Evolutionary conservation across 768 basidiomycete genomes (phyloP).

Genomic region (Panaeolus papilionaceus): DNA sequence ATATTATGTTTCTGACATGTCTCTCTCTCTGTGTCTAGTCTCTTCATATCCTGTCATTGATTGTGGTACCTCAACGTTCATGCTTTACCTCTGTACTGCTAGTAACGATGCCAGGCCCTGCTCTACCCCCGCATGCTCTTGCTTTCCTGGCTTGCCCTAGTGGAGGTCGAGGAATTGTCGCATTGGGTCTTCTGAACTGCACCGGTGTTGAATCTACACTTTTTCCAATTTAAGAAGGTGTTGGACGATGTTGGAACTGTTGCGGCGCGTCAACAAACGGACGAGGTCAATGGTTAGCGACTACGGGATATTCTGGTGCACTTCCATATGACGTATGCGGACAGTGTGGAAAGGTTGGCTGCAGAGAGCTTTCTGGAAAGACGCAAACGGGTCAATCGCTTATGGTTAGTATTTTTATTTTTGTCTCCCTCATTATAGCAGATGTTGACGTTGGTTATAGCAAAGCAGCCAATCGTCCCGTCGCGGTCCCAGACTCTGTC

Average conservation of each 20-base stretch:
- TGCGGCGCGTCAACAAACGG: constrained; percentile 72
- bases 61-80: constrained; percentile 95
- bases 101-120: constrained; percentile 84
- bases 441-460: constrained; percentile 42
- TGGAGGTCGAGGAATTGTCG: constrained; percentile 85
- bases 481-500: constrained; percentile 50
- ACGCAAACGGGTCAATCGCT: constrained; percentile 89
- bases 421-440: constrained; percentile 13
- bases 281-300: constrained; percentile 49
- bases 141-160: constrained; percentile 88
- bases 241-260: constrained; percentile 88
- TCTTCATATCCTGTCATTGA: constrained; percentile 66
- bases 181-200: constrained; percentile 86
- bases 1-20: constrained; percentile 22
- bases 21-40: constrained; percentile 57
- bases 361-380: constrained; percentile 89
- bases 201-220: constrained; percentile 84
- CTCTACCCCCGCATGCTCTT: constrained; percentile 85
- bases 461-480: constrained; percentile 76
- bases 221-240: constrained; percentile 80
- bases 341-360: constrained; percentile 88
- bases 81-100: constrained; percentile 74
- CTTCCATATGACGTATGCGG: constrained; percentile 89
- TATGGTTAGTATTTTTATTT: constrained; percentile 67
- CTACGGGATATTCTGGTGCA: constrained; percentile 82